Evolutionary conservation across 345 rosid genomes (phyloP).

Genomic region (Barbarea vulgaris): DNA sequence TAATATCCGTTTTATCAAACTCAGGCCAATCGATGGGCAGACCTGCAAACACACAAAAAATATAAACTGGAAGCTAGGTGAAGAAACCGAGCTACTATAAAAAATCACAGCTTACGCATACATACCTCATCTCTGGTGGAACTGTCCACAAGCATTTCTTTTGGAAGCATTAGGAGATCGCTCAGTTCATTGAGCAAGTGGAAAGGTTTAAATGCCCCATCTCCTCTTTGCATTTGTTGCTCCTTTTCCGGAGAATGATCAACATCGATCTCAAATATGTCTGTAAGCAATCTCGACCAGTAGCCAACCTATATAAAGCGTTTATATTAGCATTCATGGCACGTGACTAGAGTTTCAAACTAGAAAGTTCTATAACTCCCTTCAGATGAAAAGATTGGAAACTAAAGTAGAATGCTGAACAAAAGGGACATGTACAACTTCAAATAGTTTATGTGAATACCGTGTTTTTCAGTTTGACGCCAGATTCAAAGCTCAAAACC

Average conservation of each 20-base stretch:
- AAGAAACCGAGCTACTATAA: conserved; percentile 8
- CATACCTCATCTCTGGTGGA: conserved; percentile 72
- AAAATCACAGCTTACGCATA: conserved; percentile 19
- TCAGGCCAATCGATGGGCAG: conserved; percentile 77
- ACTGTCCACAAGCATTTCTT: conserved; percentile 83
- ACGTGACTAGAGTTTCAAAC: conserved; percentile 28
- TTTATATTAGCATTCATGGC: conserved; percentile 11
- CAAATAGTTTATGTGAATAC: conserved; percentile 45
- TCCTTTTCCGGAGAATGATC: conserved; percentile 52
- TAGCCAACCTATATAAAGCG: conserved; percentile 69
- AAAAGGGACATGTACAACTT: neutral
- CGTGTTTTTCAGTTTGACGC: conserved; percentile 89
- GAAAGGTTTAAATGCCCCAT: conserved; percentile 53
- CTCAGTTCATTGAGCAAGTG: conserved; percentile 75
- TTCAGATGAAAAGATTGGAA: neutral
- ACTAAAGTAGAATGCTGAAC: neutral
- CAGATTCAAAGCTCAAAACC: conserved; percentile 96
- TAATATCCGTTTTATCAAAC: conserved; percentile 73
- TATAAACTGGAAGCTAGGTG: conserved; percentile 5
- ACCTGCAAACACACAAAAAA: conserved; percentile 50
- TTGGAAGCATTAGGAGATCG: conserved; percentile 96
- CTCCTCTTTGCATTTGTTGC: conserved; percentile 40
- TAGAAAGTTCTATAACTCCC: neutral
- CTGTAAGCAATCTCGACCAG: conserved; percentile 88
- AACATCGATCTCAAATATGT: conserved; percentile 60